phyloP scores from a whole-genome alignment of 2,329 filamentous ascomycete species.

The Rhytidhysteron rufulum region DNA sequence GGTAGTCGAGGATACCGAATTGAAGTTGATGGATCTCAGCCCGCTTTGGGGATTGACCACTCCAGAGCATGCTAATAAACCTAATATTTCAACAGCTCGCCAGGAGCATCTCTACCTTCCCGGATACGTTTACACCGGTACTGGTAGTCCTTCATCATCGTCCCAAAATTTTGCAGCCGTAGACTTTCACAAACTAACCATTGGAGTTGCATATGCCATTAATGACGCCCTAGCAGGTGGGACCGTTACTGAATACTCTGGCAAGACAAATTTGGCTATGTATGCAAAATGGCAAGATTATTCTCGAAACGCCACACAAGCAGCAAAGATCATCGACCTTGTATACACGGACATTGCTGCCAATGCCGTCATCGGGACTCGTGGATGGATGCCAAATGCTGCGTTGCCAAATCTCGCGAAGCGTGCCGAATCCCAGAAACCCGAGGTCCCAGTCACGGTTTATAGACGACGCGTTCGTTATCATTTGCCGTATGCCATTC shows the following conservation, averaged over 20 bases:
- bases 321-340: constrained; percentile 39
- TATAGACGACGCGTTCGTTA: constrained; percentile 30
- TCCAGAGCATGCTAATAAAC: constrained; percentile 20
- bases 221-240: constrained; percentile 4
- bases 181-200: constrained; percentile 25
- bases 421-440: too few relatives aligned
- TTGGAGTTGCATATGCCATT: constrained; percentile 16
- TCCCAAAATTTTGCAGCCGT: constrained; percentile 31
- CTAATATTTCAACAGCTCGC: constrained; percentile 32
- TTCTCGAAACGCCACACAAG: constrained; percentile 17
- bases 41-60: constrained; percentile 43
- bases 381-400: constrained; percentile 7
- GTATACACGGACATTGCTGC: constrained; percentile 46
- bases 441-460: constrained; percentile 17
- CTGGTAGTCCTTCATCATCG: constrained; percentile 4
- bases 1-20: constrained; percentile 35
- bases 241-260: constrained; percentile 34
- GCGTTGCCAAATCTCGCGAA: constrained; percentile 8
- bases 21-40: constrained; percentile 12
- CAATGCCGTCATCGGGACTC: constrained; percentile 42
- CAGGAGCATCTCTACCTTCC: constrained; percentile 29
- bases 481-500: constrained; percentile 29
- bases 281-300: constrained; percentile 40
- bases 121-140: constrained; percentile 10
- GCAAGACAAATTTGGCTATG: constrained; percentile 37